Evolutionary conservation across 169 alveolate species (phyloP).

Genomic region (Cryptosporidium felis): DNA sequence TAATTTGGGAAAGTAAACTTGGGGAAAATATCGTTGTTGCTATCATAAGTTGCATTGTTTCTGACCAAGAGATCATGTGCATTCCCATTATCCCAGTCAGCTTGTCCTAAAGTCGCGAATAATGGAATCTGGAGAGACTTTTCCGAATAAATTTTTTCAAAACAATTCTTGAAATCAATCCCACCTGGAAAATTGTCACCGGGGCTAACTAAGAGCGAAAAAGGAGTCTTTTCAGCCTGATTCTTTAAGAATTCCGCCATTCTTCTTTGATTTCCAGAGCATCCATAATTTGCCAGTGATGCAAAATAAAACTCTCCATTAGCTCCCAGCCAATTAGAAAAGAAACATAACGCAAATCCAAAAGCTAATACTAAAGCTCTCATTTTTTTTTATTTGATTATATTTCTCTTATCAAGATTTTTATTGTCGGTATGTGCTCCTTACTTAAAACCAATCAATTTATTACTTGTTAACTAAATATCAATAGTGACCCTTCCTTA

Average conservation of each 20-base stretch:
- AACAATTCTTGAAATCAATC: constrained; percentile 62
- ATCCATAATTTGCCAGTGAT: constrained; percentile 66
- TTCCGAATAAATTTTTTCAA: constrained; percentile 48
- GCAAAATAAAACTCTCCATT: constrained; percentile 69
- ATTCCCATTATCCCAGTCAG: constrained; percentile 71
- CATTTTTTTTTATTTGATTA: neutral
- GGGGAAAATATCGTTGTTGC: constrained; percentile 56
- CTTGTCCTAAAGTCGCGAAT: constrained; percentile 53
- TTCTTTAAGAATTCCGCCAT: constrained; percentile 1
- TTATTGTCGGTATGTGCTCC: constrained; percentile 12
- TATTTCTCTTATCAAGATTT: neutral
- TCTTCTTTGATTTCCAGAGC: constrained; percentile 52
- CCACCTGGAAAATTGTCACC: constrained; percentile 70
- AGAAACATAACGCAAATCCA: constrained; percentile 16
- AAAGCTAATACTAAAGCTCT: constrained; percentile 5
- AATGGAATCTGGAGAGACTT: constrained; percentile 62
- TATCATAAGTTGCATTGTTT: constrained; percentile 57
- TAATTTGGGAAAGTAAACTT: constrained; percentile 60
- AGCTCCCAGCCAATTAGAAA: neutral
- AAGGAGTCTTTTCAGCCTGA: constrained; percentile 64
- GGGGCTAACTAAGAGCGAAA: constrained; percentile 54
- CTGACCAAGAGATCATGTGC: constrained; percentile 11
- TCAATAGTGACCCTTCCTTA: neutral
- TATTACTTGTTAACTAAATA: neutral
- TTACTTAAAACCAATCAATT: neutral